Conservation (phyloP, 2,329 filamentous ascomycete species). For the Fulvia fulva region DNA sequence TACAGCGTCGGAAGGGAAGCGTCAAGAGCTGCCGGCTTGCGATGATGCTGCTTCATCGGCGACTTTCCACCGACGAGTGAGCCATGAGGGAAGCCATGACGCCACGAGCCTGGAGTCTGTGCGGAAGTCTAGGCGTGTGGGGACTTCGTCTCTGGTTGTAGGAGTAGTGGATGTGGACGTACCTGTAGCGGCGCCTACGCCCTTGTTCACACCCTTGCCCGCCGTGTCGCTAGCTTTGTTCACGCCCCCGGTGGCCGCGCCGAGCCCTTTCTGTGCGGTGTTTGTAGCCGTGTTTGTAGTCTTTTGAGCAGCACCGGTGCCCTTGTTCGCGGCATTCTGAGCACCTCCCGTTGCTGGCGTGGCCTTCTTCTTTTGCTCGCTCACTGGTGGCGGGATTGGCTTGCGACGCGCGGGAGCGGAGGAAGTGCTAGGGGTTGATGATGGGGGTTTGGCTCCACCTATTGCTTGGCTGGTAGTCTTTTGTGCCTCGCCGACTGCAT, state of each 20-base stretch:
- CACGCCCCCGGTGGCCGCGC: constrained; percentile 23
- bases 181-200: constrained; percentile 29
- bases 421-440: constrained; percentile 8
- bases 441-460: constrained; percentile 12
- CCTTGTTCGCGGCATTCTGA: constrained; percentile 7
- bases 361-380: constrained; percentile 16
- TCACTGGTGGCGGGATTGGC: constrained; percentile 19
- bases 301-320: constrained; percentile 12
- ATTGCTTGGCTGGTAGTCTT: constrained; percentile 18
- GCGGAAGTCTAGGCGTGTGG: constrained; percentile 21
- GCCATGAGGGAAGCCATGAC: constrained; percentile 26
- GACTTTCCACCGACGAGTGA: constrained; percentile 24
- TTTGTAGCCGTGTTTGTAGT: constrained; percentile 23
- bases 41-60: constrained; percentile 19
- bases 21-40: constrained; percentile 4
- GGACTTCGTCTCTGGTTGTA: too few species aligned
- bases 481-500: constrained; percentile 11
- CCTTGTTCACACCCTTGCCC: constrained; percentile 23
- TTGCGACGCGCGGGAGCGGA: constrained; percentile 11
- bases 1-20: too few species aligned
- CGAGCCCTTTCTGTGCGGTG: constrained; percentile 27
- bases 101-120: constrained; percentile 19
- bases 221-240: constrained; percentile 27
- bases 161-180: too few species aligned
- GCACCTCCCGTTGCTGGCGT: constrained; percentile 1